A percentile compares a stretch with the other conserved stretches of the same genome.
phyloP scores from a whole-genome alignment of 1,284 basidiomycete genomes.

The Pholiota adiposa region DNA sequence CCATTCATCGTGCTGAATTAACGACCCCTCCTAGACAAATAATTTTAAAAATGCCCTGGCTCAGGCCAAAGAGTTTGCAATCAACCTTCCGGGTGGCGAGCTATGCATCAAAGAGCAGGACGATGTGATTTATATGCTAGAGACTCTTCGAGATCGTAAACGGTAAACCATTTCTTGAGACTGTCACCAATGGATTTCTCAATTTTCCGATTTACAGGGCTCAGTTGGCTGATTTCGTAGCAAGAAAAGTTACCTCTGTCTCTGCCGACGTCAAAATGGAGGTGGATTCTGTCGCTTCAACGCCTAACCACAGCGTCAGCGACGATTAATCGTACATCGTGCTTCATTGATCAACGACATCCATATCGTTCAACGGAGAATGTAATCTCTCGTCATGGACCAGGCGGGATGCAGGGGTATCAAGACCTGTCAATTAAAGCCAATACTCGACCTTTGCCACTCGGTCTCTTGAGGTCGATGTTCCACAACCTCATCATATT shows the following conservation, averaged over 20 bases:
- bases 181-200: not conserved
- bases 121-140: constrained; percentile 66
- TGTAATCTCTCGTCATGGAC: too few species aligned
- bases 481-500: too few species aligned
- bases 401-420: too few species aligned
- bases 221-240: constrained; percentile 12
- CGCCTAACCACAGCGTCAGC: constrained; percentile 1
- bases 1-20: not conserved
- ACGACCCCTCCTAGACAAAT: constrained; percentile 52
- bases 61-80: constrained; percentile 61
- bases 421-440: too few species aligned
- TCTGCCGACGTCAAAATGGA: constrained; percentile 12
- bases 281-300: constrained; percentile 14
- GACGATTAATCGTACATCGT: constrained; percentile 1
- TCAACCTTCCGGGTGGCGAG: constrained; percentile 66
- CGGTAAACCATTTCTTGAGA: constrained; percentile 40
- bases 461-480: too few species aligned
- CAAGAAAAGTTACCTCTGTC: constrained; percentile 6
- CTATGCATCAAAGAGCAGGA: constrained; percentile 65
- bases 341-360: not conserved
- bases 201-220: not conserved
- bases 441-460: too few species aligned
- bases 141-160: constrained; percentile 60
- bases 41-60: constrained; percentile 60
- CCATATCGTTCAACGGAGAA: too few species aligned